These are phyloP conservation scores for Rhizomucor pusillus DNA, from an alignment of 371 early-diverging fungal genomes.

Conservation along the genomic window DNA sequence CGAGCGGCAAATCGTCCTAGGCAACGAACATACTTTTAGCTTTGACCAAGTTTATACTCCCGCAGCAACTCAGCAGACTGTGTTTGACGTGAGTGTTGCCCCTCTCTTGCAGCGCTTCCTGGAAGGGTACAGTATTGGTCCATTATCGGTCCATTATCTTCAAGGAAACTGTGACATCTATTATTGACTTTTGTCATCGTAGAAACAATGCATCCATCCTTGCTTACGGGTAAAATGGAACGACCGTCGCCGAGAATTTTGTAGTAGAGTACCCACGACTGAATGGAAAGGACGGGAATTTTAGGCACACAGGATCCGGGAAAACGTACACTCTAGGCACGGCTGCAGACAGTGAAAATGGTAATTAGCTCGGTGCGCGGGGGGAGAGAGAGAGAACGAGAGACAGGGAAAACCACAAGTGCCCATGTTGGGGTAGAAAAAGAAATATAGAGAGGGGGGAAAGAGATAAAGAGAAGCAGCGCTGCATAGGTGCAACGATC, in stretches of 20 bases:
- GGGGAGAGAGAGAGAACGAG: conserved; percentile 55
- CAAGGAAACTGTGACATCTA: conserved; percentile 75
- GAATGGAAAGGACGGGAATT: conserved; percentile 62
- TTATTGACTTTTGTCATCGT: too few species aligned
- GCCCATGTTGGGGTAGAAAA: too few species aligned
- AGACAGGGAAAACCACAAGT: too few species aligned
- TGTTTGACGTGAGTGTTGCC: conserved; percentile 67
- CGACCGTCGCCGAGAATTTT: conserved; percentile 77
- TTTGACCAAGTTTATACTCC: conserved; percentile 86
- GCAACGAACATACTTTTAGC: conserved; percentile 71
- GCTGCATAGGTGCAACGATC: too few species aligned
- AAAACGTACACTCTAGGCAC: conserved; percentile 55
- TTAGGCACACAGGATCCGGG: conserved; percentile 52
- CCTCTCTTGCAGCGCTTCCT: conserved; percentile 79
- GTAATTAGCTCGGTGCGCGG: too few species aligned
- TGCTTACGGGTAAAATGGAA: conserved; percentile 84
- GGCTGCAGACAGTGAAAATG: conserved; percentile 18
- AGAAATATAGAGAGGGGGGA: too few species aligned
- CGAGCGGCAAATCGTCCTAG: conserved; percentile 60
- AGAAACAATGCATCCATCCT: too few species aligned
- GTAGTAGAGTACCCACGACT: conserved; percentile 90
- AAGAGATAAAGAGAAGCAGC: too few species aligned
- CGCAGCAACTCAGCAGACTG: conserved; percentile 58
- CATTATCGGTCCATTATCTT: not conserved
- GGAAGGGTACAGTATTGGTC: conserved; percentile 68